Evolutionary conservation across 2,329 filamentous ascomycete genomes (phyloP).

Genomic region (Colletotrichum sp.): DNA sequence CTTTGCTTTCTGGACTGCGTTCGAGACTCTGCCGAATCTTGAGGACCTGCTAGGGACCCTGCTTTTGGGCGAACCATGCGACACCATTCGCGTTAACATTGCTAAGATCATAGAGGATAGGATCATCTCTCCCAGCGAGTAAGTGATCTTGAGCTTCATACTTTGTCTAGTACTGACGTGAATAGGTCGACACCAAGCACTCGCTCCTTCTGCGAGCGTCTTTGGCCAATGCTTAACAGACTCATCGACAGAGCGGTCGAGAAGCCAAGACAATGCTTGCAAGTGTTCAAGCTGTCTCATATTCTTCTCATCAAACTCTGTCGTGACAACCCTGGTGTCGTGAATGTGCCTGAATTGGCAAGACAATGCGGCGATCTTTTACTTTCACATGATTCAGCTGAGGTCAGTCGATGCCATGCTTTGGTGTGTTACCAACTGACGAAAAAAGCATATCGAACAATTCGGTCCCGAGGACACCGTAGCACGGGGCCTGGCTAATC

Average conservation of each 20-base stretch:
- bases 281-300: conserved; percentile 48
- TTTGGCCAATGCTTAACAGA: conserved; percentile 50
- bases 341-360: conserved; percentile 25
- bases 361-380: conserved; percentile 36
- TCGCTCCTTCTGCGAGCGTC: conserved; percentile 45
- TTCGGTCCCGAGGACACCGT: conserved; percentile 33
- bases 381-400: conserved; percentile 43
- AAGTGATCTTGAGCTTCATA: conserved; percentile 17
- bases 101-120: conserved; percentile 37
- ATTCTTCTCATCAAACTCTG: conserved; percentile 42
- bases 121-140: conserved; percentile 18
- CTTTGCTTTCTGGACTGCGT: conserved; percentile 41
- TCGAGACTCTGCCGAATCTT: conserved; percentile 31
- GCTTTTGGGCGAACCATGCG: conserved; percentile 40
- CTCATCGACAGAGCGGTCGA: conserved; percentile 39
- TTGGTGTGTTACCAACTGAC: neutral
- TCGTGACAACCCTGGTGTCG: conserved; percentile 9
- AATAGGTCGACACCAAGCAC: conserved; percentile 32
- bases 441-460: conserved; percentile 29
- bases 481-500: conserved; percentile 38
- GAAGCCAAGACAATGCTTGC: conserved; percentile 42
- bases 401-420: conserved; percentile 31
- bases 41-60: conserved; percentile 35
- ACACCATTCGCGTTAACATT: conserved; percentile 39
- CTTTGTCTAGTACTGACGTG: conserved; percentile 1